Conservation (phyloP, 2,329 filamentous ascomycete genomes). For the Colletotrichum lindemuthianum region DNA sequence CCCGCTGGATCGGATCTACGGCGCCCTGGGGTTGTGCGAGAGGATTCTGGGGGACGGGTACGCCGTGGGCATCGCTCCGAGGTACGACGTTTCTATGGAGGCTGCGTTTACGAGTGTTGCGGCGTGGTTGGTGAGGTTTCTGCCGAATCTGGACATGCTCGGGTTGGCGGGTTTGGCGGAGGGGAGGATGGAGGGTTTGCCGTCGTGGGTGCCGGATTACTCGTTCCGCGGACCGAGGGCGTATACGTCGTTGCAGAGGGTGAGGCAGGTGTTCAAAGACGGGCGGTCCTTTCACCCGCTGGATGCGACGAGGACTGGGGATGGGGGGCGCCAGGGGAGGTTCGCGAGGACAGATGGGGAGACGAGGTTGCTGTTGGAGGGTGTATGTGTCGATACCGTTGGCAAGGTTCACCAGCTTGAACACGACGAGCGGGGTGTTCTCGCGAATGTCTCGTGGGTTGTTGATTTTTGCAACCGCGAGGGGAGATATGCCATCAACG, state of each 20-base stretch:
- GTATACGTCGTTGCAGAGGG: slow-evolving; percentile 11
- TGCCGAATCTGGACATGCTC: slow-evolving; percentile 25
- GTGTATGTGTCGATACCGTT: not conserved
- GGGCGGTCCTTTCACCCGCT: not conserved
- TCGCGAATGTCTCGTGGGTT: slow-evolving; percentile 13
- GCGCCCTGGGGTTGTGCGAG: slow-evolving; percentile 14
- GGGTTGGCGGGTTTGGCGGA: slow-evolving; percentile 11
- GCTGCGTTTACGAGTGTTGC: slow-evolving; percentile 11
- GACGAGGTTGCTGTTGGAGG: not conserved
- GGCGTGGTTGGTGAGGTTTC: slow-evolving; percentile 3
- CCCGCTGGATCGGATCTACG: slow-evolving; percentile 14
- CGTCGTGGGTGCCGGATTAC: slow-evolving; percentile 28
- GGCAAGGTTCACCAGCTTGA: not conserved
- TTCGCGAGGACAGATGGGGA: too few species aligned
- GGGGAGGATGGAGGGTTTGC: not conserved
- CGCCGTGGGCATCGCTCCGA: not conserved
- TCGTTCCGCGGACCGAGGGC: slow-evolving; percentile 1
- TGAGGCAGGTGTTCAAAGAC: not conserved
- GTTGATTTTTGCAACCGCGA: not conserved
- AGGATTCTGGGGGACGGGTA: slow-evolving; percentile 14
- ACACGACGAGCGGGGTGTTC: not conserved
- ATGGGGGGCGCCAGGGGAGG: too few species aligned
- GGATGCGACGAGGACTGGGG: not conserved
- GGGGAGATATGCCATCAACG: not conserved
- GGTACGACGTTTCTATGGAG: slow-evolving; percentile 10